A percentile compares a stretch with the other conserved stretches of the same genome.
Conservation (phyloP, 352 stramenopile species). For the Aphanomyces astaci region DNA sequence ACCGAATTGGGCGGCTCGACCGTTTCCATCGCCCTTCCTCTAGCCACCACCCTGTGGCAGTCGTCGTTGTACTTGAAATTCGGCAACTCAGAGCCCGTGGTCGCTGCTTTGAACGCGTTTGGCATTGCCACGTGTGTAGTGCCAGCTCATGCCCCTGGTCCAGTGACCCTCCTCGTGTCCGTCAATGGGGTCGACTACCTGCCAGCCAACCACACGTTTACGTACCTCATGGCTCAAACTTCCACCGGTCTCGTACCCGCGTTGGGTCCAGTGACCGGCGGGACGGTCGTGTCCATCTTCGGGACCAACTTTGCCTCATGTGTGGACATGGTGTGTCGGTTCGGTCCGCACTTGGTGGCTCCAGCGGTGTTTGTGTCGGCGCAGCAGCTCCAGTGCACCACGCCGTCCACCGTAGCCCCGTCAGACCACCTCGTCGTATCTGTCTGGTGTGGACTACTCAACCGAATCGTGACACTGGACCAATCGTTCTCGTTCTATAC, state of each 20-base stretch:
- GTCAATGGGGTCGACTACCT: conserved; percentile 47
- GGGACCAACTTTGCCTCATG: conserved; percentile 24
- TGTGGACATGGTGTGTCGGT: conserved; percentile 27
- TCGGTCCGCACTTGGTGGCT: conserved; percentile 24
- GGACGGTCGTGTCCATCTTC: conserved; percentile 30
- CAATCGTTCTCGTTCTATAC: conserved; percentile 33
- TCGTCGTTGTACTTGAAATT: conserved; percentile 30
- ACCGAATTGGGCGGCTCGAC: conserved; percentile 1
- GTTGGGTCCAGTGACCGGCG: conserved; percentile 30
- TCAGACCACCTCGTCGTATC: conserved; percentile 25
- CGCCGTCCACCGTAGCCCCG: conserved; percentile 22
- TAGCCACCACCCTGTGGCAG: no score
- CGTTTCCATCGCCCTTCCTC: background rate
- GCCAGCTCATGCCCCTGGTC: conserved; percentile 26
- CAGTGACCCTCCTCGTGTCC: conserved; percentile 36
- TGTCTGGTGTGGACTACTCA: conserved; percentile 31
- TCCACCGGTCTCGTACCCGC: conserved; percentile 24
- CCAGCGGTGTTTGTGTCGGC: conserved; percentile 12
- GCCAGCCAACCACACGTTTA: conserved; percentile 28
- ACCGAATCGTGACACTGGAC: conserved; percentile 26
- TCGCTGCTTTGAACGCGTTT: conserved; percentile 30
- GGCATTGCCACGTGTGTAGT: conserved; percentile 28
- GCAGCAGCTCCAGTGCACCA: conserved; percentile 26
- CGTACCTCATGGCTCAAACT: conserved; percentile 24
- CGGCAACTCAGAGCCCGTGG: conserved; percentile 22